Conservation (phyloP, 495 filamentous ascomycete species). For the Tetracladium marchalianum region DNA sequence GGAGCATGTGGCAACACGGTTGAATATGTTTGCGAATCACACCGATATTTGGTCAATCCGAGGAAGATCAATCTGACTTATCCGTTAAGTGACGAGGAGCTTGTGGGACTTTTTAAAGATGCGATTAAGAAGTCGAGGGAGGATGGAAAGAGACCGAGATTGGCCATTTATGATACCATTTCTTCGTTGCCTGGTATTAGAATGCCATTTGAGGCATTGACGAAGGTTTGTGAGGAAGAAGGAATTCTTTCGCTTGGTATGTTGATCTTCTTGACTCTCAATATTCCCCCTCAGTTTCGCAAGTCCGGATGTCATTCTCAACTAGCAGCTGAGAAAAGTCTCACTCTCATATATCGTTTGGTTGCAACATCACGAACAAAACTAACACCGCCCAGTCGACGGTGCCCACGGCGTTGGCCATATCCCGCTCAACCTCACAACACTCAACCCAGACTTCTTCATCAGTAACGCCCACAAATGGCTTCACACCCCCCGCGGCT, state of each 20-base stretch:
- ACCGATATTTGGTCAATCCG: constrained; percentile 23
- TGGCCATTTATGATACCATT: constrained; percentile 76
- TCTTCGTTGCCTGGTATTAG: constrained; percentile 63
- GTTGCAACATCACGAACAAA: neutral
- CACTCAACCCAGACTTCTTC: constrained; percentile 72
- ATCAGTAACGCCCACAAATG: constrained; percentile 85
- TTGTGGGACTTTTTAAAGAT: constrained; percentile 42
- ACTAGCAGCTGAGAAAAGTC: too few relatives aligned
- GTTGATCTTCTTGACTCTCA: constrained; percentile 24
- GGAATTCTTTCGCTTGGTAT: constrained; percentile 35
- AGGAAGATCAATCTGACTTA: constrained; percentile 38
- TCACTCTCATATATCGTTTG: too few relatives aligned
- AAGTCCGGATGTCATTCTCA: too few relatives aligned
- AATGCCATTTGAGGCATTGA: constrained; percentile 66
- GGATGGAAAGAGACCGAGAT: constrained; percentile 36
- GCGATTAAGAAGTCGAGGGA: constrained; percentile 31
- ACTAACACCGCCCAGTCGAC: constrained; percentile 44
- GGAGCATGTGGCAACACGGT: constrained; percentile 62
- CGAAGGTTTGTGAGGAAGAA: constrained; percentile 48
- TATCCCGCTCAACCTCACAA: constrained; percentile 52
- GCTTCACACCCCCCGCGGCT: constrained; percentile 75
- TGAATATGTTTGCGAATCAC: constrained; percentile 52
- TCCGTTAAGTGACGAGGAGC: constrained; percentile 48
- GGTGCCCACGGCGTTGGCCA: constrained; percentile 78
- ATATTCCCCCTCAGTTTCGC: too few relatives aligned